Base-by-base conservation (phyloP, 495 filamentous ascomycete genomes). In the Choiromyces venosus region DNA sequence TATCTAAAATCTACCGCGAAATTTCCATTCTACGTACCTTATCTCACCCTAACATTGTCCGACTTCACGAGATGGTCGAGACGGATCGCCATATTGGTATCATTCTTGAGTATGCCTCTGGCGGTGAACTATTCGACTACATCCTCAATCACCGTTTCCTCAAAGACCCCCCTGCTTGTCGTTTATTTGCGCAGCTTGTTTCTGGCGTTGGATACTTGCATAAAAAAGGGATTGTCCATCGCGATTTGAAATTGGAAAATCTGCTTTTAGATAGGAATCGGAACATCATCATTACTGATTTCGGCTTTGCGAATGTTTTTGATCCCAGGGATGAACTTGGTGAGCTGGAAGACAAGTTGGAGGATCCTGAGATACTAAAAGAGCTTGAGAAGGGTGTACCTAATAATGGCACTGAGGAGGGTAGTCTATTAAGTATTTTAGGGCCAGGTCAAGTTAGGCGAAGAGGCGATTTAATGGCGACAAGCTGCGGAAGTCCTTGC, bases 241-340 rank as follows among this genome's bases (percentile, higher is more conserved):
- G 95, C 79, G 95, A 99, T 84, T 85, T 99, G 69, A 99, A 99
- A 83, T 86, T 99, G 73, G 95, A 99, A 83, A 99, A 99, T 82
- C 82, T 99, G 79, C 86, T 99, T 29, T 88, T 99, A 67, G 95
- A 99, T 83, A 88, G 95, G 29, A 97, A 99, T 78, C 89, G 92
- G 65, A 99, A 99, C 83, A 97, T 99, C 81, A 98, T 99, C 84
- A 98, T 99, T 82, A 98, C 95, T 0, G 95, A 99, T 83, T 99
- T 99, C 82, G 95, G 95, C 5, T 99, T 99, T 83, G 95, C 95
- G 66, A 99, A 99, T 82, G 98, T 93, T 5, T 99, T 99, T 81
- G 90, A 97, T 81, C 89, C 95, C 1, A 81, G 84, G 38, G 96
- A 99, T 81, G 93, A 96, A 81, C 85, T 99, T 37, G 89, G 88